phyloP scores from a whole-genome alignment of 192 early-diverging fungal species.

The Coemansia sp. region DNA sequence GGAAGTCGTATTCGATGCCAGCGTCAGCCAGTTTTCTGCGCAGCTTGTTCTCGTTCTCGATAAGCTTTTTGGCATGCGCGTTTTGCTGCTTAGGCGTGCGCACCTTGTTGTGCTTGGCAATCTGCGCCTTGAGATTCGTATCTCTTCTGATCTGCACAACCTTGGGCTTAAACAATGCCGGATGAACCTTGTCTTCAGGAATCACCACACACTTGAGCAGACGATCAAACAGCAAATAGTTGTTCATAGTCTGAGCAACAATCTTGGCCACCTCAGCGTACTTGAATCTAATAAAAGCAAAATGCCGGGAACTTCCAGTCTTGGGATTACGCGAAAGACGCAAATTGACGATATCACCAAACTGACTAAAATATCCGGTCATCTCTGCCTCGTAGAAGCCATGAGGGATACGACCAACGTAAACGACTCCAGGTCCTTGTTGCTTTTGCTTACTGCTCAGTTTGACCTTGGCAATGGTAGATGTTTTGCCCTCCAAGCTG shows the following conservation, averaged over 20 bases:
- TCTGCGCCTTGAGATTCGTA: slow-evolving; percentile 31
- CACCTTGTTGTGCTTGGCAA: slow-evolving; percentile 47
- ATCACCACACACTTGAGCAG: slow-evolving; percentile 79
- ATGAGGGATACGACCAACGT: slow-evolving; percentile 90
- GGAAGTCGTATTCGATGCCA: slow-evolving; percentile 92
- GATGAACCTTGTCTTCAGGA: slow-evolving; percentile 72
- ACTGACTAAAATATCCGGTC: slow-evolving; percentile 89
- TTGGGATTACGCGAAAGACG: slow-evolving; percentile 86
- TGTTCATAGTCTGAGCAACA: slow-evolving; percentile 96
- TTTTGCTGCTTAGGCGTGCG: slow-evolving; percentile 58
- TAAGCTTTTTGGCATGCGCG: slow-evolving; percentile 49
- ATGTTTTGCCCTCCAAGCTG: slow-evolving; percentile 21
- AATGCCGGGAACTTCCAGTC: slow-evolving; percentile 93
- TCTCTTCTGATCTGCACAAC: not conserved
- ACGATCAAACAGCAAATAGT: slow-evolving; percentile 84
- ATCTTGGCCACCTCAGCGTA: slow-evolving; percentile 80
- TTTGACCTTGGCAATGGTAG: slow-evolving; percentile 6
- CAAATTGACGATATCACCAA: slow-evolving; percentile 79
- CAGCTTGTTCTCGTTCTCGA: slow-evolving; percentile 64
- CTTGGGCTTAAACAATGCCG: slow-evolving; percentile 69
- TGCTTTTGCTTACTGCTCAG: slow-evolving; percentile 15
- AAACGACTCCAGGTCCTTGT: slow-evolving; percentile 67
- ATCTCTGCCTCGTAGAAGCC: slow-evolving; percentile 96
- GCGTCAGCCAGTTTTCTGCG: slow-evolving; percentile 62
- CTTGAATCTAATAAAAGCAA: slow-evolving; percentile 91